A percentile compares a stretch with the other conserved stretches of the same genome.
Conservation (phyloP, 164 flowering plant genomes). For the Euptelea pleiosperma region DNA sequence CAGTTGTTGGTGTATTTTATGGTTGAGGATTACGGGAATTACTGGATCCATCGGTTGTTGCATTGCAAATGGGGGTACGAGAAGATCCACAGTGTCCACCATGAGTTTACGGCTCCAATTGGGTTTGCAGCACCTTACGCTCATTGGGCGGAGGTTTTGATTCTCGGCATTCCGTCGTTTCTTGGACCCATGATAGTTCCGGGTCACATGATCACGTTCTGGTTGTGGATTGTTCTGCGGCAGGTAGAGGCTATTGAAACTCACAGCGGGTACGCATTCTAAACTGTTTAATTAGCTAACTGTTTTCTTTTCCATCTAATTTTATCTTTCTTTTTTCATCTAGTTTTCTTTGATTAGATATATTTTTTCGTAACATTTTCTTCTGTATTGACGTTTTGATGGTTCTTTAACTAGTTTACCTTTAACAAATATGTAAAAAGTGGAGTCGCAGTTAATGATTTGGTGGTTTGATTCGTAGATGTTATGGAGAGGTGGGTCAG, state of each 20-base stretch:
- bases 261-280: slow-evolving; percentile 75
- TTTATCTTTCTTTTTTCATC: background rate
- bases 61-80: slow-evolving; percentile 86
- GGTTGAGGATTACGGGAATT: slow-evolving; percentile 75
- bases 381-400: background rate
- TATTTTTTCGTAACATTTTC: background rate
- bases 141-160: slow-evolving; percentile 85
- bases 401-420: background rate
- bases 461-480: background rate
- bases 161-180: slow-evolving; percentile 78
- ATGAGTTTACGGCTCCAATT: slow-evolving; percentile 82
- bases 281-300: background rate
- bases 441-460: background rate
- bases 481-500: background rate
- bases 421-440: background rate
- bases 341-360: background rate
- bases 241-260: slow-evolving; percentile 94
- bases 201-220: slow-evolving; percentile 85
- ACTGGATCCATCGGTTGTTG: slow-evolving; percentile 80
- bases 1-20: slow-evolving; percentile 73
- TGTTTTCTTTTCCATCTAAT: background rate
- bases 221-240: slow-evolving; percentile 81
- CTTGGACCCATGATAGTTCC: slow-evolving; percentile 86
- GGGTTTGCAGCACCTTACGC: slow-evolving; percentile 88
- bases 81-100: slow-evolving; percentile 80